These are phyloP conservation scores for Knufia petricola DNA, from an alignment of 2,329 filamentous ascomycete genomes.

Conservation along the genomic window DNA sequence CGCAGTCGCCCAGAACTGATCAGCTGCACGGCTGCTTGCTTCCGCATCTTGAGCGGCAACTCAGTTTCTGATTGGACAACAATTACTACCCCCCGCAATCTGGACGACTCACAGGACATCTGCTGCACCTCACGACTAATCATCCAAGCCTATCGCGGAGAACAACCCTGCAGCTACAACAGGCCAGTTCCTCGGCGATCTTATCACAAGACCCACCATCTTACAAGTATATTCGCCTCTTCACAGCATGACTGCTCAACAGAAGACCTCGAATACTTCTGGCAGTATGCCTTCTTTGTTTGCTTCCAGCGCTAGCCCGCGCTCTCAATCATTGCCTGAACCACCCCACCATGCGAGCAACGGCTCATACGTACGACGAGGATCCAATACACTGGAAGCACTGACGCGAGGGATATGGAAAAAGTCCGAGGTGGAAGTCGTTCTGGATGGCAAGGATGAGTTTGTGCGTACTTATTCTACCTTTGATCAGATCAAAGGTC, in stretches of 20 bases:
- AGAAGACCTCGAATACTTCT: background rate
- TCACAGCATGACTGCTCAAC: background rate
- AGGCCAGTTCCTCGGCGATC: background rate
- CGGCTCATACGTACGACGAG: slow-evolving; percentile 10
- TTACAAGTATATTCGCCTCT: background rate
- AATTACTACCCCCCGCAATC: background rate
- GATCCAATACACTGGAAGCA: slow-evolving; percentile 17
- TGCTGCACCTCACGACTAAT: background rate
- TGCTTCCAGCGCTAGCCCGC: slow-evolving; percentile 4
- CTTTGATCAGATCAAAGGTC: slow-evolving; percentile 26
- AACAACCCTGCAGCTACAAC: background rate
- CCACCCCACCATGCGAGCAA: background rate
- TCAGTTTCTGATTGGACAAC: background rate
- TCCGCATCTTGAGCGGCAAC: background rate
- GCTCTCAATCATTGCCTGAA: slow-evolving; percentile 13
- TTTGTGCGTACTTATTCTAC: slow-evolving; percentile 26
- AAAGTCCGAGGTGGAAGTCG: slow-evolving; percentile 22
- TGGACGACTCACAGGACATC: background rate
- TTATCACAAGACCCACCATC: slow-evolving; percentile 2
- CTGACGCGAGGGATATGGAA: slow-evolving; percentile 15
- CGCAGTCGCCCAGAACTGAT: background rate
- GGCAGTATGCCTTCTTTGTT: slow-evolving; percentile 4
- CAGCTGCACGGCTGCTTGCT: background rate
- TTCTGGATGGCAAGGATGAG: slow-evolving; percentile 19
- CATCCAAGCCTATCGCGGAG: background rate